phyloP scores from a whole-genome alignment of 257 asterid species.

The Ophiorrhiza pumila region DNA sequence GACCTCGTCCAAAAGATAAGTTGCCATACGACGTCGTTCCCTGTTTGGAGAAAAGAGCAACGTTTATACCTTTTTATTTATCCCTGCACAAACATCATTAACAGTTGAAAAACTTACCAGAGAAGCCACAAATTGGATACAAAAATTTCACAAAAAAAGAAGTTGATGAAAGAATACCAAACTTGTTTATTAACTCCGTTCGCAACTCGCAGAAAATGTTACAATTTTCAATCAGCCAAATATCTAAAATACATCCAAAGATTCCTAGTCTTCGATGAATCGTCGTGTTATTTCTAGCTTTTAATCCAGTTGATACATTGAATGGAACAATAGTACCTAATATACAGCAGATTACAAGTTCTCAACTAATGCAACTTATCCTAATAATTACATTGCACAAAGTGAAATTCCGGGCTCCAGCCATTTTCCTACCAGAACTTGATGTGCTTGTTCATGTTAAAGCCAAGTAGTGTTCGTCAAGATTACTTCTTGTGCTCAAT shows the following conservation, averaged over 20 bases:
- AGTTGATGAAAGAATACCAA: not conserved
- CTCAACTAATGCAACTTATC: not conserved
- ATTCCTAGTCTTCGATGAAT: not conserved
- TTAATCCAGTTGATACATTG: too few relatives aligned
- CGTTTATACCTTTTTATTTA: too few relatives aligned
- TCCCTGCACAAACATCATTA: too few relatives aligned
- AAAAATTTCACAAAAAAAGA: not conserved
- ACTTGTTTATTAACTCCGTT: not conserved
- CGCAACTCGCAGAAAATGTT: not conserved
- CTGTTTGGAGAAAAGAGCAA: too few relatives aligned
- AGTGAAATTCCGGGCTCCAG: not conserved
- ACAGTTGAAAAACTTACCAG: too few relatives aligned
- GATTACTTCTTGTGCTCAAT: conserved; percentile 1
- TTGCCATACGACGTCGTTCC: too few relatives aligned
- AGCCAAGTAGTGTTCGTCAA: not conserved
- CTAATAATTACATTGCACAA: not conserved
- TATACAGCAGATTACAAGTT: too few relatives aligned
- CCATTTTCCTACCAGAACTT: not conserved
- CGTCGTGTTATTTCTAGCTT: too few relatives aligned
- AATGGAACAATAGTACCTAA: too few relatives aligned
- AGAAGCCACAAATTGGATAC: not conserved
- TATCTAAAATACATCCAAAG: not conserved
- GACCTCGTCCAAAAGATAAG: too few relatives aligned
- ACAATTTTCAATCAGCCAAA: not conserved
- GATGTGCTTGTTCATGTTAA: too few relatives aligned